phyloP scores from a whole-genome alignment of 345 rosid species.

The Odontarrhena argentea region DNA sequence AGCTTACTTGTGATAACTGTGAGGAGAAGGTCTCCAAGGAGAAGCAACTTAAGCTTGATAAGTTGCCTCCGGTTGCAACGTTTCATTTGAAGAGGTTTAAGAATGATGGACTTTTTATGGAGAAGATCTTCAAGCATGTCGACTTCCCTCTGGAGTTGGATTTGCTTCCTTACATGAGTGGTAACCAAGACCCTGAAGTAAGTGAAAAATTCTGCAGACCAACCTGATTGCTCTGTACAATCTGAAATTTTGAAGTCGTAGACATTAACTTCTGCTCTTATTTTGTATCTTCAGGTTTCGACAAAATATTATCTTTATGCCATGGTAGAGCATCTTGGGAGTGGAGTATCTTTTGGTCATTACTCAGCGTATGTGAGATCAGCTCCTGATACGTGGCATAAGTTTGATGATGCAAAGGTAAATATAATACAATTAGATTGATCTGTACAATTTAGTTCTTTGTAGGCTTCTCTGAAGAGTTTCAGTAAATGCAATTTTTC shows the following conservation, averaged over 20 bases:
- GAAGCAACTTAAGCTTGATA: slow-evolving; percentile 79
- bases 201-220: slow-evolving; percentile 21
- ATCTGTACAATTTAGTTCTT: slow-evolving; percentile 3
- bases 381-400: slow-evolving; percentile 73
- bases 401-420: slow-evolving; percentile 71
- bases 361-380: slow-evolving; percentile 73
- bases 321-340: slow-evolving; percentile 75
- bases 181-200: slow-evolving; percentile 46
- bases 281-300: slow-evolving; percentile 47
- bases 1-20: slow-evolving; percentile 69
- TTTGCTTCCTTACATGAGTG: slow-evolving; percentile 63
- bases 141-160: slow-evolving; percentile 79
- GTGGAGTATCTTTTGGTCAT: slow-evolving; percentile 62
- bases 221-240: background rate
- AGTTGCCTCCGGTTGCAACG: slow-evolving; percentile 66
- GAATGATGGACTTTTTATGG: slow-evolving; percentile 58
- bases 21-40: slow-evolving; percentile 63
- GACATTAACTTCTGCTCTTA: background rate
- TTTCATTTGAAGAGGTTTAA: slow-evolving; percentile 94
- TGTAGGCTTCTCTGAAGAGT: background rate
- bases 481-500: background rate
- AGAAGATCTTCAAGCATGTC: slow-evolving; percentile 74
- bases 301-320: slow-evolving; percentile 70
- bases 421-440: slow-evolving; percentile 9
- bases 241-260: slow-evolving; percentile 4